A percentile compares a stretch with the other conserved stretches of the same genome.
These are phyloP conservation scores for Fusarium nelsonii DNA, from an alignment of 2,329 filamentous ascomycete species.

Conservation along the genomic window DNA sequence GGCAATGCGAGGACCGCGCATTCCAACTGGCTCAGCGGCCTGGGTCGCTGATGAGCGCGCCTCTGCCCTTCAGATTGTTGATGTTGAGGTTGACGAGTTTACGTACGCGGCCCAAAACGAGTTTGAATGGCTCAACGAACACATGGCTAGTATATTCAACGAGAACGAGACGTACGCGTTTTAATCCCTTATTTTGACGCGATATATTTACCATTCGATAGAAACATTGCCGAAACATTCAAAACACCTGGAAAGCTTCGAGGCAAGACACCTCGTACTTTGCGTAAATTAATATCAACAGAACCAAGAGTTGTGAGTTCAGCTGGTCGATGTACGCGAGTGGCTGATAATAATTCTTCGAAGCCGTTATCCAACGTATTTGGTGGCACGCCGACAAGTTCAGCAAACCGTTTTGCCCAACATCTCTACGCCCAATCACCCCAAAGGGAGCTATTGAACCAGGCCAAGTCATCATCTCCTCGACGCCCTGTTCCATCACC, in stretches of 20 bases:
- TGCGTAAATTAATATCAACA: slow-evolving; percentile 68
- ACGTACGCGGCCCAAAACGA: slow-evolving; percentile 93
- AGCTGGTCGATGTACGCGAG: slow-evolving; percentile 3
- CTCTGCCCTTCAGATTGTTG: slow-evolving; percentile 79
- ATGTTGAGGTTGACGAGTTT: slow-evolving; percentile 92
- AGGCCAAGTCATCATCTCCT: slow-evolving; percentile 52
- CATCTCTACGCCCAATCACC: slow-evolving; percentile 64
- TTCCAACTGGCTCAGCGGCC: slow-evolving; percentile 81
- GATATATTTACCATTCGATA: slow-evolving; percentile 55
- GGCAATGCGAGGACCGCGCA: slow-evolving; percentile 67
- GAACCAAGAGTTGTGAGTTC: slow-evolving; percentile 74
- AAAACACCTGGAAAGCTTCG: slow-evolving; percentile 90
- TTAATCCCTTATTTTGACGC: slow-evolving; percentile 3
- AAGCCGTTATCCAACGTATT: slow-evolving; percentile 72
- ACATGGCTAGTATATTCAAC: slow-evolving; percentile 95
- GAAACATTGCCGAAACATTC: slow-evolving; percentile 94
- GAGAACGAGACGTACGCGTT: slow-evolving; percentile 80
- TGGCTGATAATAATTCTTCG: slow-evolving; percentile 44
- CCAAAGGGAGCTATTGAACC: slow-evolving; percentile 57
- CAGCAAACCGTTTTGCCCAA: slow-evolving; percentile 66
- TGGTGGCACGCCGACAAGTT: slow-evolving; percentile 66
- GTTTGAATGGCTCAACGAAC: slow-evolving; percentile 97
- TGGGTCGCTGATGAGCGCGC: slow-evolving; percentile 90
- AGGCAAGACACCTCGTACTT: slow-evolving; percentile 82
- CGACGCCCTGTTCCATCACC: slow-evolving; percentile 51